Evolutionary conservation across 2,329 filamentous ascomycete species (phyloP), one percentile per base, ranked within the genome.

Genomic region (Arachnomyces sp.): DNA sequence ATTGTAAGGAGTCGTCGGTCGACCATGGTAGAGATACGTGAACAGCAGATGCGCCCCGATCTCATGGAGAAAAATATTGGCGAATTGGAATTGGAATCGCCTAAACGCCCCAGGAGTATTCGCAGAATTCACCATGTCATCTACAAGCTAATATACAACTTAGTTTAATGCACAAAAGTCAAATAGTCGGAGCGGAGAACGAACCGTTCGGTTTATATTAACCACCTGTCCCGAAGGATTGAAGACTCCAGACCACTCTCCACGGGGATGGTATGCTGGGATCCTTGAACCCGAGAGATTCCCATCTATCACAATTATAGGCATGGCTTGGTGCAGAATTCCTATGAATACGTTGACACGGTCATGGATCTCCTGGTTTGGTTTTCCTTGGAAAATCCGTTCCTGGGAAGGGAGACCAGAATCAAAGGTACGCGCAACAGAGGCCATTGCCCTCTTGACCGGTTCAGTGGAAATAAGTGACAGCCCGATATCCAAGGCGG

Each of bases 231-330:
- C 31, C 8, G 2, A 15, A 3, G 31, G 2, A 3, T 33, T 33
- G n/a, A 33, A 33, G n/a, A 8, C 7, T 14, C n/a, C 31, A 33
- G 8, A 1, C 3, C 3, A 33, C 17, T 33, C 3, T 33, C 3
- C 31, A 13, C n/a, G 3, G 17, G 31, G 2, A 33, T 33, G 31
- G 3, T 33, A n/a, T 7, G 36, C 36, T 13, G 28, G 28, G 8
- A 15, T 38, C 18, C 28, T 28, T 8, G 13, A 29, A 12, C 14
- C 28, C n/a, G n/a, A n/a, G 25, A 38, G 13, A 12, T 31, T 14
- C 3, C 28, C 35, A 18, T 38, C 36, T 17, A 38, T 38, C 9
- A 38, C 15, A 38, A 38, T 30, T 16, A 38, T 12, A 12, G 28
- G 36, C 15, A 25, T 38, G 25, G 29, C 25, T 3, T 12, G 7